Evolutionary conservation across 78 protist species (phyloP).

Genomic region (Guillardia theta): DNA sequence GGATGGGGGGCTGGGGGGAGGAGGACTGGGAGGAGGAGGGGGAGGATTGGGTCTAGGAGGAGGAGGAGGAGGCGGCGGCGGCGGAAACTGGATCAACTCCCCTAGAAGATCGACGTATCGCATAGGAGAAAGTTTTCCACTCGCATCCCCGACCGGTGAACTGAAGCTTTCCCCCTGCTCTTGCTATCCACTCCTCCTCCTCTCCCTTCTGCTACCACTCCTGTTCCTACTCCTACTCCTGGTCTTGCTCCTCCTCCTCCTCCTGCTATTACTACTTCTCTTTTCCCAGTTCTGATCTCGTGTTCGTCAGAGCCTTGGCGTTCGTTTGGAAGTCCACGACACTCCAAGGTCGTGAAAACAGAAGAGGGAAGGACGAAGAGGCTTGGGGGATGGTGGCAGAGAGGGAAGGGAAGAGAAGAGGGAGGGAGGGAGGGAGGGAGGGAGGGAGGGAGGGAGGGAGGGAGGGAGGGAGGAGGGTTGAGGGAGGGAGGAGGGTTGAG

Average conservation of each 20-base stretch:
- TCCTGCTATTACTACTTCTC: no score
- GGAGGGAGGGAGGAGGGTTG: neutral
- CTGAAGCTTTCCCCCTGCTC: no score
- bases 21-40: neutral
- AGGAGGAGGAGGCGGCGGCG: neutral
- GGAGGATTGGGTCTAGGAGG: neutral
- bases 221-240: no score
- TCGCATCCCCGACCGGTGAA: no score
- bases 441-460: neutral
- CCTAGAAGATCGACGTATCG: no score
- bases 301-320: no score
- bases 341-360: neutral
- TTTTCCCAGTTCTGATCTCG: no score
- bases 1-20: neutral
- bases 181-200: no score
- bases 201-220: no score
- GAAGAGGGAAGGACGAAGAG: neutral
- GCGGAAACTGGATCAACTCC: neutral
- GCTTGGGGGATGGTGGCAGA: neutral
- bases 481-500: neutral
- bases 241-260: no score
- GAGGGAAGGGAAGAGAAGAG: neutral
- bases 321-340: no score
- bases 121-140: no score
- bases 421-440: neutral